Evolutionary conservation across 2,329 filamentous ascomycete genomes (phyloP), one percentile per base, ranked within the genome.

Genomic region (Penicillium vulpinum): DNA sequence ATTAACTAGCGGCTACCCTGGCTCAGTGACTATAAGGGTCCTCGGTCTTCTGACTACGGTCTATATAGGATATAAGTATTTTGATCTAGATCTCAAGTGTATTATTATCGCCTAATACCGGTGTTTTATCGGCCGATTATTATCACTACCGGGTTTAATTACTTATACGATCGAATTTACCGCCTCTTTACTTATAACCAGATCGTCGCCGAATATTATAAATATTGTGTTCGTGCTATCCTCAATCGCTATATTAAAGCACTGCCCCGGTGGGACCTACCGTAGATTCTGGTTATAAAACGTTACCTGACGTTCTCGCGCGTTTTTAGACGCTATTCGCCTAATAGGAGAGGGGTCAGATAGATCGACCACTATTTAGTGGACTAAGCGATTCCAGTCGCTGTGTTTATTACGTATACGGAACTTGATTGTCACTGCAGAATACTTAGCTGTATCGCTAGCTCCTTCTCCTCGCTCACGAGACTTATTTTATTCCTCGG

Each of bases 171-270:
- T 50, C n/a, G 51, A 51, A 41, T 54, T 26, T 35, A 38, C 47
- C 31, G 48, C 31, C 45, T 46, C n/a, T 22, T 54, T 35, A 58
- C 56, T 58, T 8, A 54, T 21, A 50, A 31, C 24, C 28, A 57
- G 50, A 50, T 61, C 50, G 33, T 61, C 51, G 43, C 48, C 45
- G 24, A 61, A 56, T 36, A 41, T 53, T 44, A 64, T 54, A 24
- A 64, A 65, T 35, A 64, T 50, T 2, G 51, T 62, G 24, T 62
- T 63, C 29, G 51, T 64, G 18, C 44, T 39, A 56, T 64, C 60
- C 39, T 58, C 29, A 31, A 60, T 58, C 16, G 56, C 62, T 43
- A 60, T 49, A 45, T 61, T 15, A 51, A 64, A 61, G 53, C 57
- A n/a, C n/a, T n/a, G n/a, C n/a, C n/a, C n/a, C n/a, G n/a, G n/a